Conservation (phyloP, 1,139 yeast genomes). For the Blastobotrys arbuscula region DNA sequence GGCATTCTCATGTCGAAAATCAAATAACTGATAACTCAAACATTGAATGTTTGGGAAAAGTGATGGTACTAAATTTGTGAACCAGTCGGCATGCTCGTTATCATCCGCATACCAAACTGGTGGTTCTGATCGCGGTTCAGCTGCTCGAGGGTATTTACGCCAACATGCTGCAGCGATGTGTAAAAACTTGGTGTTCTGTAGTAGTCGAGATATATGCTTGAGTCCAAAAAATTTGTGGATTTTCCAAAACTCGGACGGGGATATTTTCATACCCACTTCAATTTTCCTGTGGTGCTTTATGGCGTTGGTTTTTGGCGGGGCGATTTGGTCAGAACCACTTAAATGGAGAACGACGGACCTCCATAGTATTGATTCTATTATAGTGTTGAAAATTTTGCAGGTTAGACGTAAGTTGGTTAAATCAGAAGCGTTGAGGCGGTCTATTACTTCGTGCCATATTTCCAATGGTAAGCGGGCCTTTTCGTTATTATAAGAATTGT, state of each 20-base stretch:
- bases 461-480: slow-evolving; percentile 6
- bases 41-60: background rate
- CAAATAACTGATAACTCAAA: background rate
- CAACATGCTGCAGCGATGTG: slow-evolving; percentile 4
- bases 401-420: background rate
- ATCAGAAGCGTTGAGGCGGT: background rate
- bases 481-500: too few relatives aligned
- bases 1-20: background rate
- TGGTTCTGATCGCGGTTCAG: background rate
- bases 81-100: slow-evolving; percentile 7
- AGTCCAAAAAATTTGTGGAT: slow-evolving; percentile 2
- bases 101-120: slow-evolving; percentile 10
- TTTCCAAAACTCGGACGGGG: slow-evolving; percentile 7
- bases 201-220: background rate
- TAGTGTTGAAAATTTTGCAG: slow-evolving; percentile 1
- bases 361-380: slow-evolving; percentile 5
- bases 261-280: slow-evolving; percentile 1
- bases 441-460: slow-evolving; percentile 7
- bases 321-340: background rate
- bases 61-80: background rate
- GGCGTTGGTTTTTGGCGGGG: background rate
- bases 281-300: background rate
- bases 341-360: slow-evolving; percentile 2
- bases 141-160: background rate
- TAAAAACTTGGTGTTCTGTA: background rate